Base-by-base conservation (phyloP, 495 filamentous ascomycete genomes). In the Apiosordaria backusii region DNA sequence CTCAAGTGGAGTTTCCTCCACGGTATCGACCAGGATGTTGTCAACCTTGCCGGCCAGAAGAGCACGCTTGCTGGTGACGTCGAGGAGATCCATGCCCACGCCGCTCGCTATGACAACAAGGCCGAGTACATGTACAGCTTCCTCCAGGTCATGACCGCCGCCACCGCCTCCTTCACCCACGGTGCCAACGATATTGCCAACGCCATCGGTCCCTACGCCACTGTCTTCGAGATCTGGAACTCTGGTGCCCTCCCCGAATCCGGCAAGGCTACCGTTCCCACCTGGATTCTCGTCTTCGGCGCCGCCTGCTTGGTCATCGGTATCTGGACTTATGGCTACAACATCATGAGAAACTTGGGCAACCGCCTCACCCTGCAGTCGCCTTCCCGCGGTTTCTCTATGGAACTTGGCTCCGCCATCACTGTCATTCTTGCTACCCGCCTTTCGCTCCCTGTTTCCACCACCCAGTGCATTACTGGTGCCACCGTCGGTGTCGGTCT, bases 161-260 rank as follows among this genome's bases (percentile, higher is more conserved):
- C 85, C 71, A 90, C 88, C 29, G 86, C 88, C 4, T 91, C 88
- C 4, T 91, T 93, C 64, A 87, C 89, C 5, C 90, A 93, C 77
- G 90, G 90, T 61, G 88, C 90, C 69, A 94, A 94, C 75, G 91
- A 92, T 73, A 85, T 92, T 65, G 82, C 87, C 55, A 92, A 92
- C 57, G 89, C 90, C 16, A 86, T 92, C 68, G 90, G 90, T 13
- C 89, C 89, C 26, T 90, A 84, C 76, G 85, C 89, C 45, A 88
- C 85, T 59, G 86, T 91, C 74, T 92, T 86, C 81, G 74, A 79
- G 24, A 82, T 87, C 68, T 94, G 89, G 89, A 74, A 77, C 16
- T 75, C 78, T 2, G 85, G 84, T 9, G 70, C 53, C 0, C 74
- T 84, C 4, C 74, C 79, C 0, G 64, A 77, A 63, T 86, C 29